These are phyloP conservation scores for Leptographium procerum DNA, from an alignment of 2,329 filamentous ascomycete genomes.

Conservation along the genomic window DNA sequence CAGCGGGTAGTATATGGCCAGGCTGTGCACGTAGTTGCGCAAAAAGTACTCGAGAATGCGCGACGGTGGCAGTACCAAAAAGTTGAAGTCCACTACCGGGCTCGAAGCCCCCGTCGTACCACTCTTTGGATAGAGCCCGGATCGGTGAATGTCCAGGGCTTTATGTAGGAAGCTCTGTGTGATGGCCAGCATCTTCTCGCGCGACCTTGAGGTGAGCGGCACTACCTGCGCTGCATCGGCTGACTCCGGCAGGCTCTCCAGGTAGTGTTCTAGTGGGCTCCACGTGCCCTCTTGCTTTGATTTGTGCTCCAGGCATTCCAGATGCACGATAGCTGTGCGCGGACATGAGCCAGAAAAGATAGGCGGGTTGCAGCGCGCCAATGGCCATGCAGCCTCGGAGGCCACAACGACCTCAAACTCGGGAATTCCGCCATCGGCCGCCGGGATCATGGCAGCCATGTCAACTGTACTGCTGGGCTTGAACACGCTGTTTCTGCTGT, in stretches of 20 bases:
- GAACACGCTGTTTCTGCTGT: not conserved
- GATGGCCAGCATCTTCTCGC: constrained; percentile 61
- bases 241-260: constrained; percentile 23
- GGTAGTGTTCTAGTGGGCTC: constrained; percentile 30
- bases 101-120: constrained; percentile 29
- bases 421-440: constrained; percentile 21
- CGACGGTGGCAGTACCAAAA: constrained; percentile 53
- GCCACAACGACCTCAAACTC: constrained; percentile 36
- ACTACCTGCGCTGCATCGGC: constrained; percentile 29
- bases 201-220: constrained; percentile 36
- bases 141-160: constrained; percentile 55
- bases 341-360: constrained; percentile 33
- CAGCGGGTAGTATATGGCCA: constrained; percentile 55
- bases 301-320: constrained; percentile 38
- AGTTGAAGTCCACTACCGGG: constrained; percentile 35
- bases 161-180: constrained; percentile 61
- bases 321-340: constrained; percentile 37
- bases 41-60: constrained; percentile 58
- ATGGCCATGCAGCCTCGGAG: constrained; percentile 38
- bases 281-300: constrained; percentile 36
- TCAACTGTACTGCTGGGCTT: constrained; percentile 14
- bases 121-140: constrained; percentile 23
- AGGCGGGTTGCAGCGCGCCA: constrained; percentile 38
- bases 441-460: constrained; percentile 16
- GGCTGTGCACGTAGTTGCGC: constrained; percentile 52